phyloP scores from a whole-genome alignment of 495 filamentous ascomycete species.

The Penicillium canariense region DNA sequence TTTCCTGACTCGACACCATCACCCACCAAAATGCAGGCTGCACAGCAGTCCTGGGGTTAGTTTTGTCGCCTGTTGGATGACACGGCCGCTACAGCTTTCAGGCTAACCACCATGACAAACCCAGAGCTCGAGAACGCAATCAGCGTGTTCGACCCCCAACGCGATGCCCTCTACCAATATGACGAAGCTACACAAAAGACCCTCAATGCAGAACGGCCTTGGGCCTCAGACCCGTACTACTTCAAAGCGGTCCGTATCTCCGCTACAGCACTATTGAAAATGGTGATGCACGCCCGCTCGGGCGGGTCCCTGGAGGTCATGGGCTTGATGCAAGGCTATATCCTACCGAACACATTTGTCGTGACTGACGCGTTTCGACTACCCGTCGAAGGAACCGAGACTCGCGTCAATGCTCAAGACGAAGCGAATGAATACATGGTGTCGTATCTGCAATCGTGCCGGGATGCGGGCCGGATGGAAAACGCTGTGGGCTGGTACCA shows the following conservation, averaged over 20 bases:
- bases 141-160: slow-evolving; percentile 75
- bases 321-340: slow-evolving; percentile 98
- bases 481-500: slow-evolving; percentile 99
- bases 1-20: background rate
- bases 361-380: slow-evolving; percentile 93
- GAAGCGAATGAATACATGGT: slow-evolving; percentile 98
- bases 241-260: slow-evolving; percentile 94
- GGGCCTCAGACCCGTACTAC: slow-evolving; percentile 78
- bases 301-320: slow-evolving; percentile 93
- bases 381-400: slow-evolving; percentile 97
- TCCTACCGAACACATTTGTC: slow-evolving; percentile 74
- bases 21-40: slow-evolving; percentile 45
- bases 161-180: slow-evolving; percentile 90
- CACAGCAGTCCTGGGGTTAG: slow-evolving; percentile 61
- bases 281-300: slow-evolving; percentile 97
- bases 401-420: slow-evolving; percentile 90
- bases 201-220: slow-evolving; percentile 61
- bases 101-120: slow-evolving; percentile 6
- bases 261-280: slow-evolving; percentile 91
- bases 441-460: slow-evolving; percentile 70
- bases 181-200: slow-evolving; percentile 62
- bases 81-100: background rate
- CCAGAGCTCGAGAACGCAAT: slow-evolving; percentile 87
- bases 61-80: slow-evolving; percentile 5
- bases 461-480: slow-evolving; percentile 74